Conservation (phyloP, 2,329 filamentous ascomycete species). For the Elsinoe necatrix region DNA sequence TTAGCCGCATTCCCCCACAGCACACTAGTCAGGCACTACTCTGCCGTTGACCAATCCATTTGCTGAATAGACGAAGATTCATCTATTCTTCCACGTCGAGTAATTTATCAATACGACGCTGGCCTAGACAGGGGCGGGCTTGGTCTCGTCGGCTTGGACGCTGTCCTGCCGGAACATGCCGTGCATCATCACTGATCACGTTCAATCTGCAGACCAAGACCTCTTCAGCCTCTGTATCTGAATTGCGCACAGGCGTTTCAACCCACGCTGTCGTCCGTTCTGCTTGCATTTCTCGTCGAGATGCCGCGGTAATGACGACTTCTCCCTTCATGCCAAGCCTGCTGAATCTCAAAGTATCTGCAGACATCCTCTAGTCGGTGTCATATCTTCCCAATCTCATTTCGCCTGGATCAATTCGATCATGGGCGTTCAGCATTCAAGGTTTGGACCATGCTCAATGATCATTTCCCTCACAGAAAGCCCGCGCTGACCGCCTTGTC, state of each 20-base stretch:
- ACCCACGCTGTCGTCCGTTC: neutral
- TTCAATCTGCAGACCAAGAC: neutral
- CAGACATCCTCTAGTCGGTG: neutral
- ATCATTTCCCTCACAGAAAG: too few relatives aligned
- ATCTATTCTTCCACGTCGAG: constrained; percentile 12
- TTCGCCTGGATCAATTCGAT: neutral
- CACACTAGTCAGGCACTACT: constrained; percentile 11
- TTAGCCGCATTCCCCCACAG: constrained; percentile 5
- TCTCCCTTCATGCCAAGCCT: neutral
- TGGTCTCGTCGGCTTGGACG: neutral
- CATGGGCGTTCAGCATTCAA: neutral
- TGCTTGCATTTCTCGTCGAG: neutral
- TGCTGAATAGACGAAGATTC: constrained; percentile 10
- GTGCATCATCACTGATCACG: neutral
- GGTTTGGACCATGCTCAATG: neutral
- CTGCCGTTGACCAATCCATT: neutral
- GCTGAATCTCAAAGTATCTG: neutral
- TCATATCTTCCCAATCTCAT: neutral
- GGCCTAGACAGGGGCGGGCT: neutral
- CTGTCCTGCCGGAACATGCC: neutral
- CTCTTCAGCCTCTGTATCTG: neutral
- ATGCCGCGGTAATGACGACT: neutral
- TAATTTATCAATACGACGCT: neutral
- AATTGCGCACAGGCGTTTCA: neutral
- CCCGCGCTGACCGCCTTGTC: neutral